Evolutionary conservation across 352 stramenopile genomes (phyloP).

Genomic region (Phytophthora lateralis): DNA sequence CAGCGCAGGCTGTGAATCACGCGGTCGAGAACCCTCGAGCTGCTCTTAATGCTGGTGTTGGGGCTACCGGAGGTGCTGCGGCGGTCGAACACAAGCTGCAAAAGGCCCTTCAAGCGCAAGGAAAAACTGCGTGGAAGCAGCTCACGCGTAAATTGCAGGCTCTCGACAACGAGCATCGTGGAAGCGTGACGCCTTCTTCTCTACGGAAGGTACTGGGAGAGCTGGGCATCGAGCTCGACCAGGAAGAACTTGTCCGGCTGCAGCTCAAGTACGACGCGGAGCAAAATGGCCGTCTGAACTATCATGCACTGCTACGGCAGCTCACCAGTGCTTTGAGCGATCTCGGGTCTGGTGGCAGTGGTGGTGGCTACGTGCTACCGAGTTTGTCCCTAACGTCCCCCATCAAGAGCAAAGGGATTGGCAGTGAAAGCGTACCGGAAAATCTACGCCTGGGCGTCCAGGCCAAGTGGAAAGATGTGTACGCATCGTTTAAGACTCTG

Average conservation of each 20-base stretch:
- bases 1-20: slow-evolving; percentile 43
- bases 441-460: slow-evolving; percentile 56
- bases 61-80: slow-evolving; percentile 32
- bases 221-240: slow-evolving; percentile 52
- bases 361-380: slow-evolving; percentile 26
- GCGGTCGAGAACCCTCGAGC: slow-evolving; percentile 30
- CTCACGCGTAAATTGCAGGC: slow-evolving; percentile 64
- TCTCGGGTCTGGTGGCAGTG: slow-evolving; percentile 8
- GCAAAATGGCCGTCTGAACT: slow-evolving; percentile 71
- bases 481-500: slow-evolving; percentile 67
- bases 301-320: slow-evolving; percentile 65
- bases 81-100: slow-evolving; percentile 73
- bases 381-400: slow-evolving; percentile 32
- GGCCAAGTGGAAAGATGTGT: slow-evolving; percentile 75
- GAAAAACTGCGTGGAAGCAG: slow-evolving; percentile 64
- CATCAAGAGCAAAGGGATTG: slow-evolving; percentile 9
- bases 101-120: slow-evolving; percentile 48
- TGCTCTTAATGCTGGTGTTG: slow-evolving; percentile 40
- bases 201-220: slow-evolving; percentile 73
- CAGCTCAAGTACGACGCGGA: slow-evolving; percentile 81
- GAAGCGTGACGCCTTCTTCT: slow-evolving; percentile 46
- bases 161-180: slow-evolving; percentile 59
- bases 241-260: slow-evolving; percentile 69
- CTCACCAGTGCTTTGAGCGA: slow-evolving; percentile 65
- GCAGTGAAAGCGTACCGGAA: slow-evolving; percentile 40